A percentile compares a stretch with the other conserved stretches of the same genome.
phyloP scores from a whole-genome alignment of 371 early-diverging fungal genomes.

The Mucor piriformis region DNA sequence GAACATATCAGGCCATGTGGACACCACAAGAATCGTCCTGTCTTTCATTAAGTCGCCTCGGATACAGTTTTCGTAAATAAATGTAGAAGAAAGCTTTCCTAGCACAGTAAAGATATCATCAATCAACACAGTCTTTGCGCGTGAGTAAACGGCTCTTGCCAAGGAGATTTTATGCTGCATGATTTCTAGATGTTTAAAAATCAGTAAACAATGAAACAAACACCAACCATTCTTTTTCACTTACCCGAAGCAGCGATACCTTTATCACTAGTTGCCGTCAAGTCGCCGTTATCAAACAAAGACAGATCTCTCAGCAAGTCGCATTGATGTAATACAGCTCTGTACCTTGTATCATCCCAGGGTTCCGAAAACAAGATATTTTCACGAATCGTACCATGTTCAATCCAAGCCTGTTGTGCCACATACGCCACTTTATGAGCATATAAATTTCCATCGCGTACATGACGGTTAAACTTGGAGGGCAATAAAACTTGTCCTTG shows the following conservation, averaged over 20 bases:
- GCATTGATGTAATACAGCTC: conserved; percentile 67
- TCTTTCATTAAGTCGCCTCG: conserved; percentile 67
- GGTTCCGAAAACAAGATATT: conserved; percentile 83
- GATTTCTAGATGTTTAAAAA: conserved; percentile 61
- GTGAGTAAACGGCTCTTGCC: conserved; percentile 77
- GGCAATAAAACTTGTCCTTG: conserved; percentile 39
- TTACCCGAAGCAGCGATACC: conserved; percentile 6
- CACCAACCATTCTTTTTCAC: conserved; percentile 50
- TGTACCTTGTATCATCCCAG: conserved; percentile 67
- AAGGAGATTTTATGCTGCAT: conserved; percentile 70
- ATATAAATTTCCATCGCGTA: conserved; percentile 22
- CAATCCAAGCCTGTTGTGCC: conserved; percentile 81
- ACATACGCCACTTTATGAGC: conserved; percentile 65
- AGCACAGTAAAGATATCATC: conserved; percentile 71
- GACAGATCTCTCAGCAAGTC: conserved; percentile 77
- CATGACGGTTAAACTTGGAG: conserved; percentile 15
- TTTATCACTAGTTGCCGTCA: conserved; percentile 49
- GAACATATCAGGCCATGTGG: conserved; percentile 68
- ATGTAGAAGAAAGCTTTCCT: conserved; percentile 66
- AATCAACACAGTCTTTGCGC: conserved; percentile 65
- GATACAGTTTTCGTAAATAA: conserved; percentile 67
- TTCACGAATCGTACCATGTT: conserved; percentile 76
- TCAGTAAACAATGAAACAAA: conserved; percentile 16
- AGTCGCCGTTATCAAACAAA: conserved; percentile 77
- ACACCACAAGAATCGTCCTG: conserved; percentile 79